Base-by-base conservation (phyloP, 257 asterid genomes). In the Anisodus acutangulus region DNA sequence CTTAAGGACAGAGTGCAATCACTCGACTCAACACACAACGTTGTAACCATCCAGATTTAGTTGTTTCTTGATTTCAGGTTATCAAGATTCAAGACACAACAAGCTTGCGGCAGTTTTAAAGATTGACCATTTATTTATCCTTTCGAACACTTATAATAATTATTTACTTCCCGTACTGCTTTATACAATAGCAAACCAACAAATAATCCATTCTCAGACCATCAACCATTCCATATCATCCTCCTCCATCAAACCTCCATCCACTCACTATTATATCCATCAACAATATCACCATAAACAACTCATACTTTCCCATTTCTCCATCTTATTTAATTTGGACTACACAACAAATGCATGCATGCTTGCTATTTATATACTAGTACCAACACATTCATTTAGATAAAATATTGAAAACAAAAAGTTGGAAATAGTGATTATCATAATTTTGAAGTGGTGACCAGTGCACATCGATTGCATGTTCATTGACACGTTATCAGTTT, bases 161-260 rank as follows among this genome's bases (percentile, higher is more conserved):
- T n/a, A n/a, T n/a, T n/a, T n/a, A n/a, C n/a, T n/a, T n/a, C n/a
- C n/a, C n/a, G n/a, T n/a, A n/a, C n/a, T n/a, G n/a, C n/a, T n/a
- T n/a, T n/a, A n/a, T n/a, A n/a, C n/a, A n/a, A n/a, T n/a, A n/a
- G n/a, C n/a, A n/a, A n/a, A n/a, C n/a, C n/a, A n/a, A n/a, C n/a
- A n/a, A 96, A 49, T 86, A 96, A 54, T 86, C 86, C 98, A 92
- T 91, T 80, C 89, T 92, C 55, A 94, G 87, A 60, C 95, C 97
- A 84, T 88, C 76, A 2, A 81, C 92, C 3, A 78, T 82, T 82
- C 91, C 90, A 74, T 87, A 71, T 17, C 82, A 79, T 43, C 91
- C 93, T 86, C 84, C 76, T 43, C 91, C 93, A 85, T 64, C 71
- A 64, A 63, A 63, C 9, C 82, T 82, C 88, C 84, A 70, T 41